Base-by-base conservation (phyloP, 345 rosid genomes). In the Ailanthus altissimus region DNA sequence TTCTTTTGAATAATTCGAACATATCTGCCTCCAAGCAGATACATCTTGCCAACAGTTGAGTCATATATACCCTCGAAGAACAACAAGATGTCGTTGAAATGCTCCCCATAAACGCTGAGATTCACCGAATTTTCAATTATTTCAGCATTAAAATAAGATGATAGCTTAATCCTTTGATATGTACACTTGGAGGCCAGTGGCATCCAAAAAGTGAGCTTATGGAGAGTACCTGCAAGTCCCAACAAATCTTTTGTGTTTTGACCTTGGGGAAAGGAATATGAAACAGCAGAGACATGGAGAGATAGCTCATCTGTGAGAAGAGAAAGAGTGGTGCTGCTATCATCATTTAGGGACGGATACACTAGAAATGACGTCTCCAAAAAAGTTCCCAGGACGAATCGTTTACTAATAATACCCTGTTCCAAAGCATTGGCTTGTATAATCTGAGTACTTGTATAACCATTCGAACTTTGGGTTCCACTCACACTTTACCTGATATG, bases 391-490 rank as follows among this genome's bases (percentile, higher is more conserved):
- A 68, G n/a, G 40, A 46, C 13, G 9, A 58, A 15, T 3, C 0
- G 23, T 8, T 68, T 68, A 49, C 72, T 47, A 25, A n/a, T n/a
- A n/a, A n/a, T n/a, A n/a, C 57, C 7, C 3, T 2, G 47, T 8
- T 23, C 42, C 9, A 49, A 47, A 25, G 6, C 50, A 26, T n/a
- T 42, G 20, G 70, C 70, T 65, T n/a, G 70, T 8, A 12, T 42
- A n/a, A 65, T 20, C 70, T 65, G 67, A 62, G 67, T 62, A 65
- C 26, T 65, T 65, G 69, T 65, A 65, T 1, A 51, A 65, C 70
- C 51, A 65, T n/a, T 42, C 18, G 0, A 12, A n/a, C 13, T 21
- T 12, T 4, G 1, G 13, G 6, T 40, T 12, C 32, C 28, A 0
- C 70, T 20, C 5, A 11, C 10, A 2, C 20, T 12, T 8, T n/a